Conservation (phyloP, 2,329 filamentous ascomycete species). For the Teratosphaeria gauchensis region DNA sequence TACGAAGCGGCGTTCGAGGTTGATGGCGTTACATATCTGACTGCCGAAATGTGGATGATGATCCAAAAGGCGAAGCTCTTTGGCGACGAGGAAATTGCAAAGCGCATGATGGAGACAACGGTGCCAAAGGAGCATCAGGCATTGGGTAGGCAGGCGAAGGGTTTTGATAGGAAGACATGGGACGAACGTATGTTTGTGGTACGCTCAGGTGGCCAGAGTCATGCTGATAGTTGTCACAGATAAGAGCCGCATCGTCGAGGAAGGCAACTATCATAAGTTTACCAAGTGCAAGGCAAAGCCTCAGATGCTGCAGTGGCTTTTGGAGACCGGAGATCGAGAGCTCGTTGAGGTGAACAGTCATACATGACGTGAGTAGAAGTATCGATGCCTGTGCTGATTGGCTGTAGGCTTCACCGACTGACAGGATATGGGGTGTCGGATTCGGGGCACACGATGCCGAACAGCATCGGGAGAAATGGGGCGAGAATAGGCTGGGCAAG, state of each 20-base stretch:
- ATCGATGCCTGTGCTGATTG: neutral
- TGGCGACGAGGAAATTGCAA: constrained; percentile 34
- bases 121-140: constrained; percentile 42
- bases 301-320: constrained; percentile 39
- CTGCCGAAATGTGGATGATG: constrained; percentile 42
- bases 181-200: constrained; percentile 22
- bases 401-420: constrained; percentile 38
- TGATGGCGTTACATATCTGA: constrained; percentile 28
- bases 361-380: neutral
- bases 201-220: neutral
- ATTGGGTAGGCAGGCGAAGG: constrained; percentile 46
- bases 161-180: constrained; percentile 47
- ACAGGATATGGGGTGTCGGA: constrained; percentile 59
- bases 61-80: constrained; percentile 36
- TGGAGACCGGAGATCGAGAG: constrained; percentile 50
- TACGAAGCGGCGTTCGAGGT: constrained; percentile 42
- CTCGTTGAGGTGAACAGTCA: constrained; percentile 47
- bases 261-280: constrained; percentile 53
- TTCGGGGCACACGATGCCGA: constrained; percentile 44
- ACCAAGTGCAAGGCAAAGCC: constrained; percentile 33
- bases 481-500: constrained; percentile 55
- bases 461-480: constrained; percentile 44
- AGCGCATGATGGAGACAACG: constrained; percentile 39
- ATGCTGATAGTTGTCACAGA: constrained; percentile 22
- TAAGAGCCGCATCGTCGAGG: constrained; percentile 46